Percentiles rank a stretch among this genome's conserved stretches.
phyloP scores from a whole-genome alignment of 495 filamentous ascomycete species.

The Penicillium daleae region DNA sequence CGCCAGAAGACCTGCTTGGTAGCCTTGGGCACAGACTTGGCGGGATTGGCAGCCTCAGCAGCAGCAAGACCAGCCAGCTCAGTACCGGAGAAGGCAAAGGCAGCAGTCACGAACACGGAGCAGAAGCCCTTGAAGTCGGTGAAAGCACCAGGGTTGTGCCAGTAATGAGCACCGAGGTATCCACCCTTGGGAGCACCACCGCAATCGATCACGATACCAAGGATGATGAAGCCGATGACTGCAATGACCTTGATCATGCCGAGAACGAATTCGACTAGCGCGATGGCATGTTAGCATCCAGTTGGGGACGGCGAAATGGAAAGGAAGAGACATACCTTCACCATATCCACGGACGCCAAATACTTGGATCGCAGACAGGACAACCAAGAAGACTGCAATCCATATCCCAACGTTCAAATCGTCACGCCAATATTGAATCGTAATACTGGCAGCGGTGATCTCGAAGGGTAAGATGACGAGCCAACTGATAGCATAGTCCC shows the following conservation, averaged over 20 bases:
- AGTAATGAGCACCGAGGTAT: conserved; percentile 65
- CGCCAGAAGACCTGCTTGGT: conserved; percentile 79
- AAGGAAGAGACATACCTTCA: conserved; percentile 53
- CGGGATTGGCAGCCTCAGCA: conserved; percentile 68
- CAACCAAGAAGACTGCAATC: conserved; percentile 65
- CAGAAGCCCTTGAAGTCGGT: conserved; percentile 73
- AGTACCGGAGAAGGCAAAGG: conserved; percentile 74
- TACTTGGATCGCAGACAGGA: conserved; percentile 43
- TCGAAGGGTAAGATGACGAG: conserved; percentile 63
- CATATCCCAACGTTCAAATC: conserved; percentile 61
- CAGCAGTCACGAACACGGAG: conserved; percentile 72
- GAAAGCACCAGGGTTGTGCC: conserved; percentile 74
- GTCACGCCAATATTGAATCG: conserved; percentile 73
- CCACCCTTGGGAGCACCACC: conserved; percentile 61
- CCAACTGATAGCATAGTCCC: conserved; percentile 76
- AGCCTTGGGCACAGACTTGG: conserved; percentile 65
- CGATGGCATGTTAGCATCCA: conserved; percentile 29
- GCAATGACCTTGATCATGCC: conserved; percentile 57
- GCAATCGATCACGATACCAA: conserved; percentile 68
- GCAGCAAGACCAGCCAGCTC: conserved; percentile 76
- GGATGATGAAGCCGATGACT: conserved; percentile 71
- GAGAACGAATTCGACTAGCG: conserved; percentile 48
- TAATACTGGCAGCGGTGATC: conserved; percentile 75
- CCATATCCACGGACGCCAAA: conserved; percentile 72
- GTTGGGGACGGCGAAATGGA: not conserved